Conservation (phyloP, 441 rosid genomes). For the Jatropha multifida region DNA sequence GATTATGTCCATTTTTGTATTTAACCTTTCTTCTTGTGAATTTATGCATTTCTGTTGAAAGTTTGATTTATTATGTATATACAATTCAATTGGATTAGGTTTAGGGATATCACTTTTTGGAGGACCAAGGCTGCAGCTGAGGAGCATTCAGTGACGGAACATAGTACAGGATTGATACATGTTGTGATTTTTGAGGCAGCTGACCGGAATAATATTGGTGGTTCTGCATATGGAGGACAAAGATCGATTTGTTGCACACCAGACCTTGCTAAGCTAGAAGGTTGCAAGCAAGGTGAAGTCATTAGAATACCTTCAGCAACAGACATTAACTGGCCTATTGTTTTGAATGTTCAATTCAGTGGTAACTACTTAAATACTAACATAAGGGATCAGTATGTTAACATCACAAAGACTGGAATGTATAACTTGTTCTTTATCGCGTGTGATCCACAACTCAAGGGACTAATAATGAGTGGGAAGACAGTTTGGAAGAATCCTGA, state of each 20-base stretch:
- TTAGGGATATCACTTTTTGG: slow-evolving; percentile 71
- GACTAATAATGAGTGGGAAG: slow-evolving; percentile 78
- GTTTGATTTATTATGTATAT: slow-evolving; percentile 1
- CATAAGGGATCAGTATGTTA: slow-evolving; percentile 46
- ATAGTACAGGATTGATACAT: slow-evolving; percentile 59
- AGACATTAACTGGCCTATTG: slow-evolving; percentile 75
- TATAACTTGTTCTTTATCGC: slow-evolving; percentile 83
- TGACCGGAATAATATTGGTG: slow-evolving; percentile 91
- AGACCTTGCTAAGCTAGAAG: slow-evolving; percentile 92
- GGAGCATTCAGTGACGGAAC: slow-evolving; percentile 41
- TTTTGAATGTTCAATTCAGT: slow-evolving; percentile 59
- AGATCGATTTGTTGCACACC: slow-evolving; percentile 95
- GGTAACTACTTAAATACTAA: slow-evolving; percentile 44
- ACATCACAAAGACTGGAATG: slow-evolving; percentile 76
- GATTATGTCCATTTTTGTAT: neutral
- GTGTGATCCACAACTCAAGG: slow-evolving; percentile 82
- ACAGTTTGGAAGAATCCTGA: slow-evolving; percentile 91
- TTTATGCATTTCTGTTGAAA: neutral
- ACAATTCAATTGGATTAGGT: slow-evolving; percentile 37
- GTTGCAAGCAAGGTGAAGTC: slow-evolving; percentile 90
- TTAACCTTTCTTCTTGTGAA: neutral
- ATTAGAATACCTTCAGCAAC: slow-evolving; percentile 75
- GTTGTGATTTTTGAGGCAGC: slow-evolving; percentile 87
- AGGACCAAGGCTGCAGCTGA: slow-evolving; percentile 49
- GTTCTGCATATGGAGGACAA: slow-evolving; percentile 98